phyloP scores from a whole-genome alignment of 148 eudicot species.

The Rhododendron ovatum region DNA sequence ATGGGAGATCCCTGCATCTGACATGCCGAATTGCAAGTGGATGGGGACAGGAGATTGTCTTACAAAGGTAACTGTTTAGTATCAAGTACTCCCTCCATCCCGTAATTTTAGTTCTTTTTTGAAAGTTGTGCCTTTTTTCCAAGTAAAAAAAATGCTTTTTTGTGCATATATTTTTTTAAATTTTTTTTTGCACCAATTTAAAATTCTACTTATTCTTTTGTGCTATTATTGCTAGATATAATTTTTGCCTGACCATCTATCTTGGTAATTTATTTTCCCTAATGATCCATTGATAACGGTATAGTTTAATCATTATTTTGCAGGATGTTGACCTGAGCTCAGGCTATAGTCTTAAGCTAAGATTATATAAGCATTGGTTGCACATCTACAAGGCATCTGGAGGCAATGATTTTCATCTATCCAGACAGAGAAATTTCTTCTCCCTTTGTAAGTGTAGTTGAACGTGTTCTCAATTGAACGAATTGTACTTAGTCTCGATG shows the following conservation, averaged over 20 bases:
- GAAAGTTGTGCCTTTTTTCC: background rate
- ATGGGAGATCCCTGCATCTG: slow-evolving; percentile 70
- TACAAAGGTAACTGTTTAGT: slow-evolving; percentile 37
- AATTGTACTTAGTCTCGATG: background rate
- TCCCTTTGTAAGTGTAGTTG: slow-evolving; percentile 72
- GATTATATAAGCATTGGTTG: slow-evolving; percentile 72
- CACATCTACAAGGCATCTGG: slow-evolving; percentile 52
- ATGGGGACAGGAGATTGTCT: slow-evolving; percentile 62
- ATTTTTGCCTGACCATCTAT: background rate
- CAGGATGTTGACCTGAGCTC: slow-evolving; percentile 47
- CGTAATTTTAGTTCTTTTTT: background rate
- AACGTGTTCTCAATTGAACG: background rate
- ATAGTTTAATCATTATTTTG: slow-evolving; percentile 7
- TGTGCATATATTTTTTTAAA: background rate
- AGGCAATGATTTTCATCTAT: slow-evolving; percentile 61
- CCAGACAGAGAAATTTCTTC: slow-evolving; percentile 66
- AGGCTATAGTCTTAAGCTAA: slow-evolving; percentile 52
- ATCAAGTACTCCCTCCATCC: background rate
- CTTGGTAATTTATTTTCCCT: background rate
- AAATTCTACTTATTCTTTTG: background rate
- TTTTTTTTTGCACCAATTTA: background rate
- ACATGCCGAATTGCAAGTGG: slow-evolving; percentile 58
- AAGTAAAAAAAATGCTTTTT: background rate
- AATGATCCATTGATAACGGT: background rate
- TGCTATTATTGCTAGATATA: background rate